Base-by-base conservation (phyloP, 148 eudicot species). In the Rhododendron vialii region DNA sequence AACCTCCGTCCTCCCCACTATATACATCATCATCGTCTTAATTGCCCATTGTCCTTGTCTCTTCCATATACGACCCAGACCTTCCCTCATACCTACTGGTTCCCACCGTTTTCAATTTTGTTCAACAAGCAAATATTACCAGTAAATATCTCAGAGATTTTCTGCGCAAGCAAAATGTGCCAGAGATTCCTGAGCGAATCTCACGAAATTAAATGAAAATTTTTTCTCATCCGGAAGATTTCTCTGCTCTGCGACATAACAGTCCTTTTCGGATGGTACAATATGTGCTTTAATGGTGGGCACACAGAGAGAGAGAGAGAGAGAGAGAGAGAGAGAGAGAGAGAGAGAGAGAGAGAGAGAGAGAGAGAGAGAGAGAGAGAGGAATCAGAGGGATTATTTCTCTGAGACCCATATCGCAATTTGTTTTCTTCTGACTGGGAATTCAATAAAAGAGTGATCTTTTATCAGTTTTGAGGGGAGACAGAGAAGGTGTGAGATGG, bases 111-210 rank as follows among this genome's bases (percentile, higher is more conserved):
- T 5, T 83, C n/a, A 30, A 35, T 35, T 74, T 33, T 33, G 22
- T 33, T 74, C 24, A 2, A 35, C 8, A 17, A 30, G 20, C 43
- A 67, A 67, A 65, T 2, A 15, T 3, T 55, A 55, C 17, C 61
- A 55, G 14, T 43, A n/a, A 30, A 38, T 71, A 15, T 83, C 78
- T 38, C 47, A 75, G 53, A 73, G 86, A 84, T 84, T 43, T 83
- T 17, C 69, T 84, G 83, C 35, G 15, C 69, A 75, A 73, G 5
- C 36, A 53, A 85, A 86, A 50, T 13, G n/a, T 87, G 59, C 82
- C 89, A 78, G 89, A 75, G 86, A 82, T 78, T 87, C 82, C 87
- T 89, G 89, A n/a, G 47, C 81, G 50, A 78, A 86, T 83, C 82
- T 14, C 79, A 77, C 24, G 36, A 71, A 78, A 71, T 43, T 33